These are phyloP conservation scores for Cyberlindnera mrakii DNA, from an alignment of 805 yeast genomes.

Conservation along the genomic window DNA sequence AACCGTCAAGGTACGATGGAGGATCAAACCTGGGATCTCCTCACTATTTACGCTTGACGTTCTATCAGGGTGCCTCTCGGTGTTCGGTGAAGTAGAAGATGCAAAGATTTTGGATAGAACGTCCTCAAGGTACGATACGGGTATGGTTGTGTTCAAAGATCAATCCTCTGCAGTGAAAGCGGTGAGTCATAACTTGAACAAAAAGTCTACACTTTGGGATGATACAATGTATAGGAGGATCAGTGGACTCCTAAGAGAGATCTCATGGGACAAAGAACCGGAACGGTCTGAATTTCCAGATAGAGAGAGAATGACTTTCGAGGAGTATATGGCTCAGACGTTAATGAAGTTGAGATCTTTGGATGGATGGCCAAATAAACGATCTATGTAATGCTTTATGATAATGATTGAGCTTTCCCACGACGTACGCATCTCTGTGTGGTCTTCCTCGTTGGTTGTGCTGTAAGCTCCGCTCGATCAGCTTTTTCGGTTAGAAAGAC, in stretches of 20 bases:
- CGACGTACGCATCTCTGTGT: not conserved
- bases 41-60: constrained; percentile 19
- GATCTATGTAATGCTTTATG: not conserved
- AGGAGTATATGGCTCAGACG: constrained; percentile 13
- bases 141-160: constrained; percentile 9
- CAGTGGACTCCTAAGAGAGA: constrained; percentile 17
- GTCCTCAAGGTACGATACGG: constrained; percentile 13
- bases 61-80: constrained; percentile 16
- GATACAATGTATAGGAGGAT: constrained; percentile 17
- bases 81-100: constrained; percentile 18
- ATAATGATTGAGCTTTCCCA: not conserved
- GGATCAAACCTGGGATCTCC: constrained; percentile 15
- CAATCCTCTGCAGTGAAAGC: constrained; percentile 11
- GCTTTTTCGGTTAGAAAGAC: no score
- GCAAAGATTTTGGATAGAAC: constrained; percentile 11
- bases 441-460: no score
- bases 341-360: constrained; percentile 6
- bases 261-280: constrained; percentile 9
- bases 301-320: constrained; percentile 11
- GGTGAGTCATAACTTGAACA: constrained; percentile 8
- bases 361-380: not conserved
- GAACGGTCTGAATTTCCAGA: not conserved
- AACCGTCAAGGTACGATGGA: constrained; percentile 20
- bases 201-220: constrained; percentile 15
- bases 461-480: no score